Evolutionary conservation across 495 filamentous ascomycete genomes (phyloP), one percentile per base, ranked within the genome.

Genomic region (Penicillium paxilli): DNA sequence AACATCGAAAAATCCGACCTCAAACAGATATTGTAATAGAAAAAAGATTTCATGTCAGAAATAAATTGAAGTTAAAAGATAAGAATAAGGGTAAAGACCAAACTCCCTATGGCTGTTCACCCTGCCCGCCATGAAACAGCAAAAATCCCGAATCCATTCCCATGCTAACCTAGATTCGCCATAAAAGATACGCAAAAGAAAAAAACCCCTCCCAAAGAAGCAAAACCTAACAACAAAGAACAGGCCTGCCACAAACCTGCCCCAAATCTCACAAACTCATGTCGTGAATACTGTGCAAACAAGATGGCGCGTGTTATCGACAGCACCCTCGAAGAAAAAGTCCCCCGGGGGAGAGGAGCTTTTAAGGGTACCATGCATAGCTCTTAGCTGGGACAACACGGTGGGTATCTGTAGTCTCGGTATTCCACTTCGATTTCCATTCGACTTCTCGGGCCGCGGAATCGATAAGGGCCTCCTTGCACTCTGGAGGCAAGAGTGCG

Each of bases 371-470:
- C 75, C 75, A 78, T 7, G 72, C 69, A 58, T 79, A 81, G 44
- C 73, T 78, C 63, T 86, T 81, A 33, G 75, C 71, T 11, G 83
- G 70, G 21, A 68, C 70, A 12, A 68, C 68, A 16, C 85, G 70
- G 28, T 69, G 49, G 8, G 73, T 77, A 54, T 81, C 80, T 5
- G 68, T 57, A 5, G 65, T 69, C 66, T 95, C 91, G 3, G 78
- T 77, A 26, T 77, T 77, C 89, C 89, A 94, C 23, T 69, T 79
- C 14, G 66, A 69, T 70, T 90, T 91, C 92, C 92, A 96, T 41
- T 78, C 69, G 40, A 65, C 68, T 61, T 95, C 89, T 19, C 72
- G 69, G 9, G 73, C 65, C 12, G 84, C 70, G 3, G 89, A 84
- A 26, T 81, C 72, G 16, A 89, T 65, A 35, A 95, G 89, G 0